Percentiles rank a stretch among this genome's conserved stretches.
Conservation (phyloP, 805 yeast genomes). For the Yarrowia osloensis region DNA sequence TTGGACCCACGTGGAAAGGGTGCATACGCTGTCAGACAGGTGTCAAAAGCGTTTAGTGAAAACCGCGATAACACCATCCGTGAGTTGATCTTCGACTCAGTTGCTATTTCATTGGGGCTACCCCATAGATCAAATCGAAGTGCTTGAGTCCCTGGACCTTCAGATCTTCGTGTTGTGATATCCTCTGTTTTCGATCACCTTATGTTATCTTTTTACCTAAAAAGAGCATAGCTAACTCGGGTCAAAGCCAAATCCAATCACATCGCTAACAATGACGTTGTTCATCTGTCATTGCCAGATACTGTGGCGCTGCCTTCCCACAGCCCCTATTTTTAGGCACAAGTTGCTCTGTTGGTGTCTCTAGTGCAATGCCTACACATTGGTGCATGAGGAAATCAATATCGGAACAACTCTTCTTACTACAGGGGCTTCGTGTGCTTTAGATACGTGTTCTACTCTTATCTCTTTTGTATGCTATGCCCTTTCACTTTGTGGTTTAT, state of each 20-base stretch:
- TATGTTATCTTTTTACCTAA: too few species aligned
- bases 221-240: too few species aligned
- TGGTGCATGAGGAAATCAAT: constrained; percentile 1
- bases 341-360: not conserved
- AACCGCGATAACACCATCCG: too few species aligned
- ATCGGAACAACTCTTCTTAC: not conserved
- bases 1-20: not conserved
- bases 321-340: not conserved
- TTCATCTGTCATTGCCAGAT: not conserved
- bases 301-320: not conserved
- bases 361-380: not conserved
- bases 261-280: not conserved
- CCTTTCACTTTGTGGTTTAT: not conserved
- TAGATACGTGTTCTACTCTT: not conserved
- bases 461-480: not conserved
- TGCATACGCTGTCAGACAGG: not conserved
- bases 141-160: too few species aligned
- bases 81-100: too few species aligned
- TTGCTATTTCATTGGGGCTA: too few species aligned
- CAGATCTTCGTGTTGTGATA: too few species aligned
- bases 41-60: too few species aligned
- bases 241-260: not conserved
- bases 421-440: too few species aligned
- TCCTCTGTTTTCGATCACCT: too few species aligned
- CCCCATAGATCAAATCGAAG: not conserved